Conservation (phyloP, 169 alveolate genomes). For the Plasmodium adleri region DNA sequence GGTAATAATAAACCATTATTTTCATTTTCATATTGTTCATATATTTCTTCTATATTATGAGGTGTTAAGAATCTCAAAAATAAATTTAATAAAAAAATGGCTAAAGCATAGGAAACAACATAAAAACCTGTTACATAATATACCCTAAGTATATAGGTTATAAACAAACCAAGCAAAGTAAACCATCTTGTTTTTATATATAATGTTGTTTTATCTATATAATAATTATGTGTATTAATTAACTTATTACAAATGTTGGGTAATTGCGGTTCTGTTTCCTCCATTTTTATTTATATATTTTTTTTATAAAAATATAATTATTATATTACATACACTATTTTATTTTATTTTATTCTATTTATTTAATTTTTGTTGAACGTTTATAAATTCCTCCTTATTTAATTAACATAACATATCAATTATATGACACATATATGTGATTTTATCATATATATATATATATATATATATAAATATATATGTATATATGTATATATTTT, state of each 20-base stretch:
- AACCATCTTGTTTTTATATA: constrained; percentile 80
- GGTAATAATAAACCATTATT: constrained; percentile 85
- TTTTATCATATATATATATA: too few relatives aligned
- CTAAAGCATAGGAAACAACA: constrained; percentile 84
- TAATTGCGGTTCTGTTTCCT: constrained; percentile 27
- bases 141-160: constrained; percentile 77
- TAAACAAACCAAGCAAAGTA: constrained; percentile 63
- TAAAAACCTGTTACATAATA: constrained; percentile 76
- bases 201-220: constrained; percentile 76
- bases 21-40: constrained; percentile 84
- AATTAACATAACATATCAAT: too few relatives aligned
- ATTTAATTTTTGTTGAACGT: not conserved
- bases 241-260: constrained; percentile 51
- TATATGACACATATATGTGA: too few relatives aligned
- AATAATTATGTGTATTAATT: constrained; percentile 70
- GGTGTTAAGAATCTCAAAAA: constrained; percentile 84
- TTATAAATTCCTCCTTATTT: not conserved
- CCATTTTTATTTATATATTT: constrained; percentile 34
- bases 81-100: constrained; percentile 81
- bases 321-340: too few relatives aligned
- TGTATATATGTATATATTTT: too few relatives aligned
- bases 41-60: constrained; percentile 83
- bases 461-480: too few relatives aligned
- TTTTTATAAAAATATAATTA: too few relatives aligned
- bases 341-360: not conserved